A percentile compares a stretch with the other conserved stretches of the same genome.
Evolutionary conservation across 176 grass and related monocot species (phyloP).

Genomic region (Thalia dealbata): DNA sequence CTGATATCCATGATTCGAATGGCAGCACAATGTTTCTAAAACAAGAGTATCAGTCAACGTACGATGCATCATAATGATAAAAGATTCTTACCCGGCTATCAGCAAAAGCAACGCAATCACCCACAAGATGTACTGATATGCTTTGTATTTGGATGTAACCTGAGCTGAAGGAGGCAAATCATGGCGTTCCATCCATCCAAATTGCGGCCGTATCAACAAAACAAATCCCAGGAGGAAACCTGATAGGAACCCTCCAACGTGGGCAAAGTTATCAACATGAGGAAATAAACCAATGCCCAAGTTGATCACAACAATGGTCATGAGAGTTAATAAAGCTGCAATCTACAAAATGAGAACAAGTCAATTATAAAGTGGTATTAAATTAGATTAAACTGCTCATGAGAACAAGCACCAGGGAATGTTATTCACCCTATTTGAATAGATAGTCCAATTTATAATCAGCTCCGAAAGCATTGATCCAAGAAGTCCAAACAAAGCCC

Average conservation of each 20-base stretch:
- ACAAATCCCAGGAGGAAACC: constrained; percentile 89
- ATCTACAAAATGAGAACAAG: constrained; percentile 33
- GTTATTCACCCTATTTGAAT: constrained; percentile 67
- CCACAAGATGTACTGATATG: constrained; percentile 85
- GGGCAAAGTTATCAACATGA: constrained; percentile 61
- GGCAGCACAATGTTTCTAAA: no score
- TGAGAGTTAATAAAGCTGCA: constrained; percentile 63
- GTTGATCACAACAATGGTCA: constrained; percentile 65
- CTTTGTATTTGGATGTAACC: constrained; percentile 69
- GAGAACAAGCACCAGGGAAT: not conserved
- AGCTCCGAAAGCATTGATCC: constrained; percentile 99
- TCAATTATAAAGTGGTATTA: not conserved
- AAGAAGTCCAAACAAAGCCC: constrained; percentile 86
- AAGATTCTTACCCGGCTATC: constrained; percentile 48
- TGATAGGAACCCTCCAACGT: constrained; percentile 55
- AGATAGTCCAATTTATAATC: constrained; percentile 92
- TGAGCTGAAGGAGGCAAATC: constrained; percentile 70
- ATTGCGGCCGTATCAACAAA: constrained; percentile 67
- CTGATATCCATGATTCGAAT: no score
- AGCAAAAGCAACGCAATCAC: constrained; percentile 50
- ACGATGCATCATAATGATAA: not conserved
- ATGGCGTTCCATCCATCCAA: constrained; percentile 73
- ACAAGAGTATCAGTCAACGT: no score
- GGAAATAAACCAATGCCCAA: constrained; percentile 73
- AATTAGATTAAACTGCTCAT: not conserved